phyloP scores from a whole-genome alignment of 805 yeast genomes.

The Clavispora santaluciae region DNA sequence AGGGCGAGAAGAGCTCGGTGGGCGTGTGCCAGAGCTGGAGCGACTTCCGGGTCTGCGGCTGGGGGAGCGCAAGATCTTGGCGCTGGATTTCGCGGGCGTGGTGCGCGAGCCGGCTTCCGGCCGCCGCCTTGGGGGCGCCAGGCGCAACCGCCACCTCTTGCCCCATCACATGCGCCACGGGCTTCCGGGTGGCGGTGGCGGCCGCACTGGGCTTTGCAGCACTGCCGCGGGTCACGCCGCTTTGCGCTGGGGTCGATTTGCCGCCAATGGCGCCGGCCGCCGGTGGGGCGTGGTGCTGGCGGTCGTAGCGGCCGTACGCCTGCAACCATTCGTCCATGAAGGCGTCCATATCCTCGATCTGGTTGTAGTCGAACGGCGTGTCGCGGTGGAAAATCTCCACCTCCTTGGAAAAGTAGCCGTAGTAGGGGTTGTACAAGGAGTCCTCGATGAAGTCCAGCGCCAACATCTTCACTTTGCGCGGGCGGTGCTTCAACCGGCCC shows the following conservation, averaged over 20 bases:
- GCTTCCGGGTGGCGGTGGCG: neutral
- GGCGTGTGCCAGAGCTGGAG: slow-evolving; percentile 88
- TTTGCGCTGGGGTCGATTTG: too few species aligned
- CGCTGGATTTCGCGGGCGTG: slow-evolving; percentile 23
- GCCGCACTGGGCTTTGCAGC: too few species aligned
- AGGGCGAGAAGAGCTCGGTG: slow-evolving; percentile 78
- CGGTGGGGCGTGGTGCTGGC: too few species aligned
- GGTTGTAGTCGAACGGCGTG: slow-evolving; percentile 57
- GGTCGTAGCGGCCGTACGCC: slow-evolving; percentile 53
- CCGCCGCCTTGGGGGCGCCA: slow-evolving; percentile 2
- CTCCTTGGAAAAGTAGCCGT: slow-evolving; percentile 77
- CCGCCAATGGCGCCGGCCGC: too few species aligned
- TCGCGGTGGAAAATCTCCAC: slow-evolving; percentile 72
- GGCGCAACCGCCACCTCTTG: neutral
- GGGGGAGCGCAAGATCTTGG: slow-evolving; percentile 13
- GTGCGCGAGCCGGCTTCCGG: slow-evolving; percentile 17
- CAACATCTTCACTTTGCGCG: slow-evolving; percentile 64
- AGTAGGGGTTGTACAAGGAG: slow-evolving; percentile 72
- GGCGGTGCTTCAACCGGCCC: slow-evolving; percentile 40
- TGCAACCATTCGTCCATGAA: slow-evolving; percentile 65
- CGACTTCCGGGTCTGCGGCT: slow-evolving; percentile 27
- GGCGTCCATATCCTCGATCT: slow-evolving; percentile 58
- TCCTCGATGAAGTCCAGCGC: slow-evolving; percentile 79
- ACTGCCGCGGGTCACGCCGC: too few species aligned
- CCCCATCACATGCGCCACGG: neutral